These are phyloP conservation scores for sunflower (Helianthus annuus) DNA, from an alignment of 129 eudicot species.

Conservation along the genomic window DNA sequence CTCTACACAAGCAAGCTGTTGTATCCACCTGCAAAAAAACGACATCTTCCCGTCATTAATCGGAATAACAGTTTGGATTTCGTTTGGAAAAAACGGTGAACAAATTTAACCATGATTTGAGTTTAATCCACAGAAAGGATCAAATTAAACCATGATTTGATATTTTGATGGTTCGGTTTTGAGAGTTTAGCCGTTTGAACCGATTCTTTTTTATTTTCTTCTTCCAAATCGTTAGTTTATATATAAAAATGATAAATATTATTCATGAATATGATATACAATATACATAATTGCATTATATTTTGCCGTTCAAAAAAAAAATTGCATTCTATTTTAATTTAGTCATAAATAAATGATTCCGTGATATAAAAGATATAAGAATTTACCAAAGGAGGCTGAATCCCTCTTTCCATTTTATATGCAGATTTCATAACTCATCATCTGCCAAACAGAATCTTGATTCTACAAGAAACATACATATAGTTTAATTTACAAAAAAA, in stretches of 20 bases:
- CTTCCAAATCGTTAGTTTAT: not conserved
- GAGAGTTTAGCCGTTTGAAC: not conserved
- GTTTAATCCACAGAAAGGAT: not conserved
- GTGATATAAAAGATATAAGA: not conserved
- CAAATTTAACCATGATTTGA: not conserved
- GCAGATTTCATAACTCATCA: constrained; percentile 25
- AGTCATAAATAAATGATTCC: not conserved
- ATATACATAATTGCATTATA: not conserved
- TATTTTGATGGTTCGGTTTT: not conserved
- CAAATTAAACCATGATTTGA: not conserved
- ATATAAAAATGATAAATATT: not conserved
- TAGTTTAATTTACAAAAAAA: constrained; percentile 10
- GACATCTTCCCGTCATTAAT: not conserved
- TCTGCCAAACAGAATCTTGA: constrained; percentile 32
- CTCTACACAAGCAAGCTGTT: constrained; percentile 85
- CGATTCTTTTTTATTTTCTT: not conserved
- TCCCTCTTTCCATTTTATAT: constrained; percentile 58
- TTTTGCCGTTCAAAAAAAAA: no score
- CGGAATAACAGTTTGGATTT: not conserved
- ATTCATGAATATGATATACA: not conserved
- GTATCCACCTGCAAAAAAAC: constrained; percentile 65
- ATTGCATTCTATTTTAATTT: not conserved
- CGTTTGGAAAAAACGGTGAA: not conserved
- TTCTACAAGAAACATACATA: constrained; percentile 25
- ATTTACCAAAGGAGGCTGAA: constrained; percentile 87